Base-by-base conservation (phyloP, 176 grass and related monocot genomes). In the Olyra latifolia region DNA sequence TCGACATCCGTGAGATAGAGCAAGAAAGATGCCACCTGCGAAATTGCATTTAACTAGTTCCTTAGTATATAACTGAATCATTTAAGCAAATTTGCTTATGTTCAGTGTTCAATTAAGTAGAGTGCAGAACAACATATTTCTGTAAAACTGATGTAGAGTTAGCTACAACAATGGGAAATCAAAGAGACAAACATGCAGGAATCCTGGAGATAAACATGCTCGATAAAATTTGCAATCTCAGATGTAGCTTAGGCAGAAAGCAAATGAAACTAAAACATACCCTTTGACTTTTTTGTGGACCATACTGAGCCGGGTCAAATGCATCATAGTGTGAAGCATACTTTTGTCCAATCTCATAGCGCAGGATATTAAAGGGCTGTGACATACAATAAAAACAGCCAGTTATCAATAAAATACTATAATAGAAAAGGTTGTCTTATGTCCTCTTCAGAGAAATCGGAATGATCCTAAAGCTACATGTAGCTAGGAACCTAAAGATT, bases 271-370 rank as follows among this genome's bases (percentile, higher is more conserved):
- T 87, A 47, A 13, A 52, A 60, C 66, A 23, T 95, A 99, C 96
- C 87, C 93, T 91, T 84, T 93, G 96, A 74, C 79, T 95, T 75
- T 95, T 93, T 70, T 99, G 96, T 41, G 96, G 96, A 45, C 96
- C 92, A 74, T 99, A 99, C 56, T 95, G 92, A 72, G 78, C 66
- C 27, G 96, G 96, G 74, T 99, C 90, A 67, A 99, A 99, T 62
- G 90, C 92, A 14, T 99, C 96, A 88, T 99, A 99, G 42, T 95
- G 96, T 28, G 90, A 95, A 85, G 96, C 92, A 89, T 99, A 99
- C 56, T 56, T 88, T 85, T 99, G 96, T 58, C 88, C 92, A 82
- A 95, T 88, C 76, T 99, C 90, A 84, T 99, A 99, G 29, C 90
- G 83, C 66, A 99, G 83, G 64, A 99, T 47, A 71, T 99, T 99